Base-by-base conservation (phyloP, 306 rosid genomes). In the Cucurbita moschata region DNA sequence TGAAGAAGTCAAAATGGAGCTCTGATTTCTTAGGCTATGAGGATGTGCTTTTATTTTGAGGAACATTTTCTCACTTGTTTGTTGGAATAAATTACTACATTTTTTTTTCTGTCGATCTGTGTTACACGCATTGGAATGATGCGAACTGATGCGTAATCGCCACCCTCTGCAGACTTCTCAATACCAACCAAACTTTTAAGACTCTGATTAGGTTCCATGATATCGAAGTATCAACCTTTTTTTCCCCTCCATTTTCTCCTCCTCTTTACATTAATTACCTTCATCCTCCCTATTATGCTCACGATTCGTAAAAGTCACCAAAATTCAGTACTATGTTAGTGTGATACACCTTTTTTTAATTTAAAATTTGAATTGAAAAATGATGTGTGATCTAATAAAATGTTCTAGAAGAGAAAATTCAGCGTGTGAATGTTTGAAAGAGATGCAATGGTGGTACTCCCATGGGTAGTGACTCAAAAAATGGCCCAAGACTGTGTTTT, bases 11-110 rank as follows among this genome's bases (percentile, higher is more conserved):
- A 66, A 68, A 68, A 26, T 50, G 74, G 14, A 70, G 74, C 19
- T 70, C 15, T 70, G 59, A 19, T 26, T 70, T 70, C 13, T 70
- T 26, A 50, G 58, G 35, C 74, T 49, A 49, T 50, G 55, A 69
- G 42, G 21, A 15, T 35, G 74, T 70, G 74, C 18, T 68, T 68
- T 70, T 47, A 51, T 70, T 49, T 70, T 49, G 59, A 50, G 74
- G 12, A 49, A 70, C 58, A 51, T 70, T 70, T 70, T 50, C 43
- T 70, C 56, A 40, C 42, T 68, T 46, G 55, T 70, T 70, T 50
- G 46, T 16, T 49, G 44, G 59, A 69, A 69, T 69, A 50, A 69
- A 69, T 49, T 68, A 49, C 73, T 23, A 26, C 43, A 69, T 19
- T 30, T 47, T 23, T 37, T 23, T 58, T 15, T 4, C 50, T 70